Percentiles rank a stretch among this genome's conserved stretches.
These are phyloP conservation scores for Teunomyces funiuensis DNA, from an alignment of 805 yeast genomes.

Conservation along the genomic window DNA sequence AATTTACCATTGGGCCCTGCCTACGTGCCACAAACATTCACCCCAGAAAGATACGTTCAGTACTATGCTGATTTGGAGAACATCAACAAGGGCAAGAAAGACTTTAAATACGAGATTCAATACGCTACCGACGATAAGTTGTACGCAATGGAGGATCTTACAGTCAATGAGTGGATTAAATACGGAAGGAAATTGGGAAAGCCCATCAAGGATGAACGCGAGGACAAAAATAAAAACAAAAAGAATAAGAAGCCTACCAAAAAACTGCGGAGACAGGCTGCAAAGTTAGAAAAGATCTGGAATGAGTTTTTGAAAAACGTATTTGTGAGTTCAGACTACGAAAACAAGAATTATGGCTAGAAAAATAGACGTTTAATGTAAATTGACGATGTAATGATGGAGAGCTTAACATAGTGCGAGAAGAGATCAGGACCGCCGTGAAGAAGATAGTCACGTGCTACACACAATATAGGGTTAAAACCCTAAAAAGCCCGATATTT, in stretches of 20 bases:
- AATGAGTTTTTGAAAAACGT: constrained; percentile 52
- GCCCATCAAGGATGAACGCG: constrained; percentile 27
- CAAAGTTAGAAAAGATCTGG: constrained; percentile 52
- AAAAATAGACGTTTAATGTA: background rate
- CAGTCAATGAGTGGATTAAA: constrained; percentile 63
- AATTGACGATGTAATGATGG: background rate
- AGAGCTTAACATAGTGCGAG: background rate
- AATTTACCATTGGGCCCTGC: constrained; percentile 69
- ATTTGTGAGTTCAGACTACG: constrained; percentile 66
- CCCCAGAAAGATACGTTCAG: constrained; percentile 73
- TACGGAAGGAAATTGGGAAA: constrained; percentile 55
- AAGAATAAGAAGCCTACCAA: constrained; percentile 12
- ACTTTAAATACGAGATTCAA: constrained; percentile 62
- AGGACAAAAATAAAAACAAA: constrained; percentile 7
- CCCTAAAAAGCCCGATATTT: too few relatives aligned
- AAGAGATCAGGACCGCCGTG: too few relatives aligned
- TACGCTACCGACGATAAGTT: constrained; percentile 64
- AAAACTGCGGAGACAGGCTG: constrained; percentile 11
- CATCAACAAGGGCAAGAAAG: constrained; percentile 44
- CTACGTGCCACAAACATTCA: constrained; percentile 63
- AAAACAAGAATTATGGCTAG: constrained; percentile 46
- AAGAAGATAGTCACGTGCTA: constrained; percentile 1
- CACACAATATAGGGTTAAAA: background rate
- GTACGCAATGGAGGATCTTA: constrained; percentile 52
- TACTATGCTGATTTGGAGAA: constrained; percentile 64